Conservation (phyloP, 345 rosid species). For the Citrus australasica region DNA sequence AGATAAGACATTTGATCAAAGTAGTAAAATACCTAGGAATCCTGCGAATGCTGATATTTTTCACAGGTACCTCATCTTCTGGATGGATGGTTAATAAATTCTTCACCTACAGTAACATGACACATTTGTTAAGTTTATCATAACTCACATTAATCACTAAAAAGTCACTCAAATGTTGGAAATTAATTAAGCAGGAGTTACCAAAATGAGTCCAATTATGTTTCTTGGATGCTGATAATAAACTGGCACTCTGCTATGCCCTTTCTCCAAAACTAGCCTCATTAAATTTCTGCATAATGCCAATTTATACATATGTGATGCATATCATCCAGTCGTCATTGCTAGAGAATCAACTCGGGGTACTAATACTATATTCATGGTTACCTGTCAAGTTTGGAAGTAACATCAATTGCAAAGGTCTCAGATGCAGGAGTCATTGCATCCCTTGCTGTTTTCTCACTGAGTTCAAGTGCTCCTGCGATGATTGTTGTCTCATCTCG, state of each 20-base stretch:
- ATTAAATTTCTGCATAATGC: constrained; percentile 38
- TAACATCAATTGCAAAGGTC: constrained; percentile 52
- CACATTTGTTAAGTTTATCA: background rate
- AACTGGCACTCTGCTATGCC: constrained; percentile 72
- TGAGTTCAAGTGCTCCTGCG: constrained; percentile 63
- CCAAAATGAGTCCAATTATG: constrained; percentile 63
- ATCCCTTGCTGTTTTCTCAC: constrained; percentile 51
- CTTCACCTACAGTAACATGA: constrained; percentile 38
- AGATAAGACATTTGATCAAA: too few relatives aligned
- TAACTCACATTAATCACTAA: background rate
- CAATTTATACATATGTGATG: background rate
- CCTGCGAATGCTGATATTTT: constrained; percentile 51
- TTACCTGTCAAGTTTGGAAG: constrained; percentile 57
- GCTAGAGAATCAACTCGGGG: background rate
- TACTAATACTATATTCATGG: background rate
- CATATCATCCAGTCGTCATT: background rate
- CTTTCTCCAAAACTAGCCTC: constrained; percentile 59
- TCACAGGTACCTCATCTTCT: constrained; percentile 49
- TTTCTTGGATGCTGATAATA: constrained; percentile 54
- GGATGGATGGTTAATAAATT: constrained; percentile 54
- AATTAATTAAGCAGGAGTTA: constrained; percentile 14
- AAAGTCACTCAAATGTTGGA: background rate
- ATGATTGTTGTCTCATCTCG: constrained; percentile 72
- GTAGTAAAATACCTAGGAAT: constrained; percentile 50
- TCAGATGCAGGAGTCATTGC: constrained; percentile 68